Base-by-base conservation (phyloP, 495 filamentous ascomycete species). In the Beverwykella pulmonaria region DNA sequence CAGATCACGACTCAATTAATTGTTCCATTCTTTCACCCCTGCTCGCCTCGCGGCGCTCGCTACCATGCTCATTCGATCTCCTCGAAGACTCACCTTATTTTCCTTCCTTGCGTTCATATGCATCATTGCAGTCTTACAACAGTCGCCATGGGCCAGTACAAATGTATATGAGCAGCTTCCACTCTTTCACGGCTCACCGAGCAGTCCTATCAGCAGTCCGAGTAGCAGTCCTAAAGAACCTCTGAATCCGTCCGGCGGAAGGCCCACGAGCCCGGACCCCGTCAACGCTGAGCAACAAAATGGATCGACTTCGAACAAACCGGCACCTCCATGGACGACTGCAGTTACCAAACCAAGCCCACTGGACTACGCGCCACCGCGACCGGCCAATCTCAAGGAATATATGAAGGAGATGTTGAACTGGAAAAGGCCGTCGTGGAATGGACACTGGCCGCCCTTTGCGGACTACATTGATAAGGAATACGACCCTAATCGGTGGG, bases 401-500 rank as follows among this genome's bases (percentile, higher is more conserved):
- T 73, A 75, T 36, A 63, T 75, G 65, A 67, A 69, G 46, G 46
- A 66, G 25, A 61, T 77, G 55, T 60, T 77, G 14, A 65, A 72
- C 7, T 72, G 71, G 61, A 64, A 52, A 41, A 61, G 67, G 44
- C 75, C 75, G 36, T 65, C 47, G 26, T 63, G 47, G 59, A 32
- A 61, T 23, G 65, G 53, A 17, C 76, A 77, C 56, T 76, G 71
- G 69, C 75, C 75, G n/a, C 69, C 71, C 10, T 78, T 75, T 59
- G 69, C 53, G 19, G 66, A 73, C 29, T 78, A 76, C 53, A 56
- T 50, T 17, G 56, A 69, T 25, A 70, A 58, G 41, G 71, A 76
- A 22, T 78, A 77, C 61, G 75, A 78, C 53, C 76, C 76, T 2
- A 78, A 77, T 56, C 68, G 74, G 25, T 78, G 76, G 76, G 75